Evolutionary conservation across 1,139 yeast species (phyloP).

Genomic region (Pichia sp.): DNA sequence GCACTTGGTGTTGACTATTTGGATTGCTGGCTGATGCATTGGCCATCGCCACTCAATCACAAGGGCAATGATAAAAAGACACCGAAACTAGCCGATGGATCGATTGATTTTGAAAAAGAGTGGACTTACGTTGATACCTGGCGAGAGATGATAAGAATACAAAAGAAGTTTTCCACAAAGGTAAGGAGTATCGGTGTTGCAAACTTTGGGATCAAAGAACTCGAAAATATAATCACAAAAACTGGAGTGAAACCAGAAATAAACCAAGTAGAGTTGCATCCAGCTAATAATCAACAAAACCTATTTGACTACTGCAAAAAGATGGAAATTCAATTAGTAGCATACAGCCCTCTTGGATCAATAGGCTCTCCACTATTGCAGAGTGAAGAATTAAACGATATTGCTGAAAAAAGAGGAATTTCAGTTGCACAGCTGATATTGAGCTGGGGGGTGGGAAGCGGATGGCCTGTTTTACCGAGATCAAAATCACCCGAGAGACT

Average conservation of each 20-base stretch:
- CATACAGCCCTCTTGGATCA: slow-evolving; percentile 58
- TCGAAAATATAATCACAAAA: slow-evolving; percentile 40
- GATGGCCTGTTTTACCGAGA: slow-evolving; percentile 19
- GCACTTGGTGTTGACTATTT: slow-evolving; percentile 37
- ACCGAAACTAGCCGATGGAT: slow-evolving; percentile 15
- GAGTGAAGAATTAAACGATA: slow-evolving; percentile 31
- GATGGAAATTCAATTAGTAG: slow-evolving; percentile 41
- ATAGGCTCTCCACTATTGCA: slow-evolving; percentile 44
- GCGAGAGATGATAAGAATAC: slow-evolving; percentile 38
- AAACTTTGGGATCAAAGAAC: slow-evolving; percentile 41
- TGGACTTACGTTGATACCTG: slow-evolving; percentile 35
- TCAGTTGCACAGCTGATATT: slow-evolving; percentile 40
- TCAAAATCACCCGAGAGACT: slow-evolving; percentile 15
- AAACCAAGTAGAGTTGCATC: slow-evolving; percentile 50
- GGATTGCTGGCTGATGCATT: slow-evolving; percentile 41
- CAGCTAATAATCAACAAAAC: slow-evolving; percentile 35
- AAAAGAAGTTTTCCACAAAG: slow-evolving; percentile 28
- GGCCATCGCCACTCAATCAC: slow-evolving; percentile 34
- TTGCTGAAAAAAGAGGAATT: slow-evolving; percentile 39
- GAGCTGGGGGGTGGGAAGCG: slow-evolving; percentile 40
- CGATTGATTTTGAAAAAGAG: slow-evolving; percentile 20
- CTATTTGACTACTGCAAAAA: slow-evolving; percentile 36
- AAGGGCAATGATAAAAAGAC: slow-evolving; percentile 15
- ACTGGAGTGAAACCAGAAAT: slow-evolving; percentile 42
- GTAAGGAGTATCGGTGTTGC: slow-evolving; percentile 56